Conservation (phyloP, 2,329 filamentous ascomycete species). For the Epichloe aotearoae region DNA sequence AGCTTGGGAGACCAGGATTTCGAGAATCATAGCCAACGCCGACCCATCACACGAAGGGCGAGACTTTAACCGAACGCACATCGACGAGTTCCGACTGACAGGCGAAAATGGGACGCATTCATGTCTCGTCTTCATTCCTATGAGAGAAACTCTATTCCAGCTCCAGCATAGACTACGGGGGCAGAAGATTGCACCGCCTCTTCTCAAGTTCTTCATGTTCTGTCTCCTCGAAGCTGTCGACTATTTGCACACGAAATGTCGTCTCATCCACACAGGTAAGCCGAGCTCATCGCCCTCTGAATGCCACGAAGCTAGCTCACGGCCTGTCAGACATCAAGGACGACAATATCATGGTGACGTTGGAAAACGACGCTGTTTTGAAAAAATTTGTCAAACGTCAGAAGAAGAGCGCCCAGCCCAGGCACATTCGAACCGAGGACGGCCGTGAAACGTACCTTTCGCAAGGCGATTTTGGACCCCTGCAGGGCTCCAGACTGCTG, state of each 20-base stretch:
- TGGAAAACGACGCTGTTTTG: no score
- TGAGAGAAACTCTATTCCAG: conserved; percentile 11
- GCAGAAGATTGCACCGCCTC: conserved; percentile 6
- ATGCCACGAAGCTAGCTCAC: not conserved
- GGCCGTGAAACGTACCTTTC: no score
- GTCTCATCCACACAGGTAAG: no score
- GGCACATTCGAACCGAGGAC: no score
- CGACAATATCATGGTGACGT: conserved; percentile 9
- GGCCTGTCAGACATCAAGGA: conserved; percentile 11
- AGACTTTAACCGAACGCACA: conserved; percentile 2
- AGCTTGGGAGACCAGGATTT: conserved; percentile 4
- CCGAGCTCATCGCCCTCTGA: no score
- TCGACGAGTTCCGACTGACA: conserved; percentile 9
- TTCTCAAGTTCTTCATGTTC: conserved; percentile 9
- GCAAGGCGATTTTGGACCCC: no score
- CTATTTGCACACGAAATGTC: not conserved
- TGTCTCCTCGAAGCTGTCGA: conserved; percentile 4
- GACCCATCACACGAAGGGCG: conserved; percentile 9
- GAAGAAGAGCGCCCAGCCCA: no score
- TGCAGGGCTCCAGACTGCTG: no score
- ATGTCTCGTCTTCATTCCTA: conserved; percentile 12
- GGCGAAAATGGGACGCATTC: conserved; percentile 8
- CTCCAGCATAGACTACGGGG: conserved; percentile 8
- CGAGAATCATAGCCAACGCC: conserved; percentile 7
- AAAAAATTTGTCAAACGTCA: no score